Evolutionary conservation across 2,329 filamentous ascomycete species (phyloP).

Genomic region (Gnomoniopsis sp.): DNA sequence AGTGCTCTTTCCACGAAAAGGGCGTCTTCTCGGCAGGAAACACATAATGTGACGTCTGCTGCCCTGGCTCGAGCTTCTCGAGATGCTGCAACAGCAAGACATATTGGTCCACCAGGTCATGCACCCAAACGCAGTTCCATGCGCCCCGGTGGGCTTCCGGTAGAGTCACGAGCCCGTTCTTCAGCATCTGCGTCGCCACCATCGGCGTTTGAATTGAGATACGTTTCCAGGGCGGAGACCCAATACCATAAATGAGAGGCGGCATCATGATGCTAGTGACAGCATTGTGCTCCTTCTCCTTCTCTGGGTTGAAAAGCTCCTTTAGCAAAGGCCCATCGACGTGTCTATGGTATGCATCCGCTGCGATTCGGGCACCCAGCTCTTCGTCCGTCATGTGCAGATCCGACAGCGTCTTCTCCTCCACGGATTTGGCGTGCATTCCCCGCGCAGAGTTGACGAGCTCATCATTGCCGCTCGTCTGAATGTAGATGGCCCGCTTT

Average conservation of each 20-base stretch:
- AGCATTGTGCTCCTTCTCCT: constrained; percentile 15
- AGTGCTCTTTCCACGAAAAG: constrained; percentile 17
- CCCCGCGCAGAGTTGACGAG: constrained; percentile 10
- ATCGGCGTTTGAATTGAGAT: constrained; percentile 18
- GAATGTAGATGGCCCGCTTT: constrained; percentile 17
- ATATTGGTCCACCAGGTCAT: constrained; percentile 17
- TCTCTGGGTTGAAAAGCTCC: constrained; percentile 10
- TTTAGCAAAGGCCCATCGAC: constrained; percentile 13
- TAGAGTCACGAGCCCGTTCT: constrained; percentile 11
- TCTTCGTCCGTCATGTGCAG: constrained; percentile 14
- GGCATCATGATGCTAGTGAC: constrained; percentile 18
- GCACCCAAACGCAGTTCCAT: constrained; percentile 18
- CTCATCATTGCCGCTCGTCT: constrained; percentile 19
- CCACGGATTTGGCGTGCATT: background rate
- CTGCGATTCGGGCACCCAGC: constrained; percentile 7
- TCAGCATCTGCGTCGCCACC: constrained; percentile 14
- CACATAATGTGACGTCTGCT: constrained; percentile 17
- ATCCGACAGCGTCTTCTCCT: constrained; percentile 16
- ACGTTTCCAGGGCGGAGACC: constrained; percentile 11
- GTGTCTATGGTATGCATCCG: constrained; percentile 16
- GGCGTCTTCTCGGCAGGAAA: constrained; percentile 15
- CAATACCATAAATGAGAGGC: constrained; percentile 15
- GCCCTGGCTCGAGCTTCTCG: constrained; percentile 14
- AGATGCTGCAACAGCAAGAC: constrained; percentile 9
- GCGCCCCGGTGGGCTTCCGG: constrained; percentile 5